phyloP scores from a whole-genome alignment of 257 asterid species.

The Coffea eugenioides region DNA sequence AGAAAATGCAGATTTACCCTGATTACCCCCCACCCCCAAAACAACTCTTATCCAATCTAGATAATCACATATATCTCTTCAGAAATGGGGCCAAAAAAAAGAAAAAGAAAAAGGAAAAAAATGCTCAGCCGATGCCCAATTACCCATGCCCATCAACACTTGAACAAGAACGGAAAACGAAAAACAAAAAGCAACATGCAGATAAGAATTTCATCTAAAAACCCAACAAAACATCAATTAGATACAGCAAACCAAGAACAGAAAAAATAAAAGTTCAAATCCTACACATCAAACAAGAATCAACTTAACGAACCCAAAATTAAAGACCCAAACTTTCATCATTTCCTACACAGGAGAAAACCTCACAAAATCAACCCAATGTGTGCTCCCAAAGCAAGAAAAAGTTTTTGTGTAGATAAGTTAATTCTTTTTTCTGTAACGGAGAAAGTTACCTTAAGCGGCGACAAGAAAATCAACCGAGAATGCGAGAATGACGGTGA shows the following conservation, averaged over 20 bases:
- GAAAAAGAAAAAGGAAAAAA: no score
- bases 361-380: no score
- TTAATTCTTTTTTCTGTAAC: neutral
- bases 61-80: neutral
- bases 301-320: conserved; percentile 3
- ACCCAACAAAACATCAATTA: conserved; percentile 1
- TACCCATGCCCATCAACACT: neutral
- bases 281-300: conserved; percentile 14
- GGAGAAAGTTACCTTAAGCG: neutral
- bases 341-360: no score
- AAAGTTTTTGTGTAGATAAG: no score
- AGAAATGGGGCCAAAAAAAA: neutral
- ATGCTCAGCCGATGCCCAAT: neutral
- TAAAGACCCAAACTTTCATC: neutral
- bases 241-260: neutral
- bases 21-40: neutral
- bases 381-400: no score
- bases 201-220: neutral
- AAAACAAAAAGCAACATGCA: conserved; percentile 2
- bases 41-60: neutral
- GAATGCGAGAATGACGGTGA: neutral
- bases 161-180: no score
- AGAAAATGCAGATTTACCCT: conserved; percentile 4
- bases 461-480: neutral
- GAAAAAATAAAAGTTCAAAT: neutral